phyloP scores from a whole-genome alignment of 495 filamentous ascomycete genomes.

The Geopyxis carbonaria region DNA sequence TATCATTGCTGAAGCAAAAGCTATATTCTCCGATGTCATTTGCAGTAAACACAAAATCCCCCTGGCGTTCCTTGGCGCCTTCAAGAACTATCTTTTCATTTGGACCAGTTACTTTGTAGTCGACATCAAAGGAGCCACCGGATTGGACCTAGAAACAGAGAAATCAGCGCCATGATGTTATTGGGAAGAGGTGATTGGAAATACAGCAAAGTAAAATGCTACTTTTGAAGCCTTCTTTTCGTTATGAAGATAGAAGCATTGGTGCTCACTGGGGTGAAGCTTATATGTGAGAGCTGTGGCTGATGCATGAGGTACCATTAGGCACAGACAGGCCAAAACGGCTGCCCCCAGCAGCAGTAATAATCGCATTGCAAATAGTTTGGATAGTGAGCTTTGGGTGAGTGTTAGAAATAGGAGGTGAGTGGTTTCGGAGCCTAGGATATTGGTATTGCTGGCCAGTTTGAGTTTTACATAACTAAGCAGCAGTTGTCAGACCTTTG shows the following conservation, averaged over 20 bases:
- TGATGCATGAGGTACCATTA: conserved; percentile 38
- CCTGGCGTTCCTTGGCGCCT: conserved; percentile 82
- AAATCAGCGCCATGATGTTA: neutral
- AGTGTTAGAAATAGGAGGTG: neutral
- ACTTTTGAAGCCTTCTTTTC: conserved; percentile 66
- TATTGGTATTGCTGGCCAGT: conserved; percentile 13
- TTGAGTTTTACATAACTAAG: conserved; percentile 14
- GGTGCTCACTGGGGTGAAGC: conserved; percentile 73
- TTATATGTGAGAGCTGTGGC: conserved; percentile 93
- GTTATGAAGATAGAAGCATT: conserved; percentile 79
- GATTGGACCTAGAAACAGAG: conserved; percentile 60
- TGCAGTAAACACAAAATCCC: conserved; percentile 96
- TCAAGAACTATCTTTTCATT: conserved; percentile 68
- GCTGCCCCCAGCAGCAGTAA: conserved; percentile 23
- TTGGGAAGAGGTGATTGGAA: conserved; percentile 23
- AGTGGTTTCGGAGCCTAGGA: neutral
- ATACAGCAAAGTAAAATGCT: conserved; percentile 95
- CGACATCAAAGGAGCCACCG: conserved; percentile 87
- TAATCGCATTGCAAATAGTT: conserved; percentile 16
- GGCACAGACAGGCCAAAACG: conserved; percentile 46
- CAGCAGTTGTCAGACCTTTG: too few relatives aligned
- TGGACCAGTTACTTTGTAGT: conserved; percentile 76
- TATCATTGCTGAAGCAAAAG: conserved; percentile 97
- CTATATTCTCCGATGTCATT: conserved; percentile 83
- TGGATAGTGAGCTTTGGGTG: too few relatives aligned